Base-by-base conservation (phyloP, 2,329 filamentous ascomycete genomes). In the Ceratocystis cacaofunesta region DNA sequence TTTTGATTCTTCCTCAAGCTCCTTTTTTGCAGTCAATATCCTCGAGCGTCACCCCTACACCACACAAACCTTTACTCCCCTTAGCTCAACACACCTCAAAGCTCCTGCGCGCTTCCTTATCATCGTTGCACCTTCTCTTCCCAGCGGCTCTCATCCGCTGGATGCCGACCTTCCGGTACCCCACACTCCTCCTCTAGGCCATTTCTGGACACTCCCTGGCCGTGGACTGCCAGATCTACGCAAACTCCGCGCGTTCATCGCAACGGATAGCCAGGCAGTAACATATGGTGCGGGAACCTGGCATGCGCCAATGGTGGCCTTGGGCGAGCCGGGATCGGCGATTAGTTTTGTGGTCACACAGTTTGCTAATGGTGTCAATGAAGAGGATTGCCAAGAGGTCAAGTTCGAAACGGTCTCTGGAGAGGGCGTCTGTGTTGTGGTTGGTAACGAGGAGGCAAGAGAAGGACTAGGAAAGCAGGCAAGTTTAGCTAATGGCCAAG, bases 31-130 rank as follows among this genome's bases (percentile, higher is more conserved):
- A 25, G 72, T 96, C 64, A 76, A 76, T 22, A 83, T 96, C 66
- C 82, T 97, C 36, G 94, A 99, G 75, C 82, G 94, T 48, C 94
- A 99, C 75, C 92, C 94, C 0, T 97, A 86, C 75, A 97, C 94
- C 1, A 89, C 89, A 1, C 94, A 99, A 77, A 96, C 91, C 0
- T 97, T 99, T 75, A 82, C 89, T 55, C 94, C 94, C 0, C 78
- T 96, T 62, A 76, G 76, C n/a, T 72, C 73, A 60, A 10, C 8
- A 2, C 25, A 36, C 55, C 15, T 6, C 15, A 19, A 30, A 15
- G 70, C 74, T 10, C 71, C 73, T 4, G 78, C 78, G 10, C 76
- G 78, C 25, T 96, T 92, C 74, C 82, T 99, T 30, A 88, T 97
- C 68, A 84, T 97, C 69, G 92, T 97, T 22, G 92, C 92, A 19